These are phyloP conservation scores for Coemansia sp. DNA, from an alignment of 192 early-diverging fungal genomes.

Conservation along the genomic window DNA sequence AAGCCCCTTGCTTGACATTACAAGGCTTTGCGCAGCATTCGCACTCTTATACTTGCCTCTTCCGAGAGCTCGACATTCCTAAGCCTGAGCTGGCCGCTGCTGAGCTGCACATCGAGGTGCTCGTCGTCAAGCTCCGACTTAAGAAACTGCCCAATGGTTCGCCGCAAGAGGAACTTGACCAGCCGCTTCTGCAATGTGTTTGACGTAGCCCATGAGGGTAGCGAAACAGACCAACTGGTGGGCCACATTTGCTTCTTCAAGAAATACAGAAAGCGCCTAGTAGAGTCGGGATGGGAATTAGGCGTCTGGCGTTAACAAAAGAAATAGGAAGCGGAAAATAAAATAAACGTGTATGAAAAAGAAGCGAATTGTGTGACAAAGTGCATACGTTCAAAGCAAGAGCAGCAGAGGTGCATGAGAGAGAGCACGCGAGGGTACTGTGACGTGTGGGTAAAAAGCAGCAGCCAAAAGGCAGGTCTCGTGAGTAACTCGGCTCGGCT, in stretches of 20 bases:
- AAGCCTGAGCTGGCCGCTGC: conserved; percentile 71
- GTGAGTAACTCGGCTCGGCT: conserved; percentile 7
- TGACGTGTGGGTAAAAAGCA: conserved; percentile 6
- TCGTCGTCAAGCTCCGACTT: conserved; percentile 71
- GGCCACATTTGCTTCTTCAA: conserved; percentile 43
- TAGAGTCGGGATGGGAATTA: not conserved
- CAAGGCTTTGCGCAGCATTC: not conserved
- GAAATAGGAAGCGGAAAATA: not conserved
- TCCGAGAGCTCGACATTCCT: conserved; percentile 77
- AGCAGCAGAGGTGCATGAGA: not conserved
- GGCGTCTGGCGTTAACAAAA: not conserved
- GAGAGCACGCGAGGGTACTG: not conserved
- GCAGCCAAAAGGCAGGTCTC: conserved; percentile 1
- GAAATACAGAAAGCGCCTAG: not conserved
- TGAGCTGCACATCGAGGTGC: conserved; percentile 82
- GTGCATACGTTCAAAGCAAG: not conserved
- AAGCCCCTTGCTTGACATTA: not conserved
- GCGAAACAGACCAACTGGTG: conserved; percentile 41
- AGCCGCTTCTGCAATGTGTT: conserved; percentile 79
- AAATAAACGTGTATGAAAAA: not conserved
- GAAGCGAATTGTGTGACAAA: not conserved
- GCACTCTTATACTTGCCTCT: conserved; percentile 54
- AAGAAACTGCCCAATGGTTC: conserved; percentile 82
- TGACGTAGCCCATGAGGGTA: conserved; percentile 59
- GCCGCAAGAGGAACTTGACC: conserved; percentile 75